These are phyloP conservation scores for Dothistroma septosporum DNA, from an alignment of 2,329 filamentous ascomycete genomes.

Conservation along the genomic window DNA sequence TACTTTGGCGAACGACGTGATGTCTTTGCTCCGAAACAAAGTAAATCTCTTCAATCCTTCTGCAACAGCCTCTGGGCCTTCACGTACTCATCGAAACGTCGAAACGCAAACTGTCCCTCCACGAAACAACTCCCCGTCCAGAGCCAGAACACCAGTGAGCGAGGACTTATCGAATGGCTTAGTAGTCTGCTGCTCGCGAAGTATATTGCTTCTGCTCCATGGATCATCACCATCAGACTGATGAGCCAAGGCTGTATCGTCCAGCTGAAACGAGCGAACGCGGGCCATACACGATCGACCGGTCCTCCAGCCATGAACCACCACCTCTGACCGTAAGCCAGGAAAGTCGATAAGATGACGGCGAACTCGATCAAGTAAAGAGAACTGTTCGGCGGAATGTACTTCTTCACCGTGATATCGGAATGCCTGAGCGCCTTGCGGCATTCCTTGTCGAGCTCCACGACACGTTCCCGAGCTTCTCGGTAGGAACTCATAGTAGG, in stretches of 20 bases:
- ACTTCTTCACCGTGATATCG: conserved; percentile 53
- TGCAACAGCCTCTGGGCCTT: conserved; percentile 38
- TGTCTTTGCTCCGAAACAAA: neutral
- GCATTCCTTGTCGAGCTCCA: conserved; percentile 65
- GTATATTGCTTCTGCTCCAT: conserved; percentile 58
- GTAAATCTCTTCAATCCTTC: conserved; percentile 34
- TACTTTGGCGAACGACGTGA: neutral
- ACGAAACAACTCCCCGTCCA: conserved; percentile 52
- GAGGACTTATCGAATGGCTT: conserved; percentile 49
- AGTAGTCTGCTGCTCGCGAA: conserved; percentile 46
- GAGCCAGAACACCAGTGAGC: conserved; percentile 49
- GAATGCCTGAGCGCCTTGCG: conserved; percentile 59
- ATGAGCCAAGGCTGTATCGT: conserved; percentile 59
- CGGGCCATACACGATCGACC: conserved; percentile 45
- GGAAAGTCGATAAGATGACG: conserved; percentile 53
- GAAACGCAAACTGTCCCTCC: conserved; percentile 50
- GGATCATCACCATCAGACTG: conserved; percentile 58
- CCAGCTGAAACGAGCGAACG: conserved; percentile 56
- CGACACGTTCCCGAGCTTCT: conserved; percentile 66
- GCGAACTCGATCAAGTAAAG: conserved; percentile 52
- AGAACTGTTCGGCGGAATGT: conserved; percentile 47
- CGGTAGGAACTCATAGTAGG: conserved; percentile 66
- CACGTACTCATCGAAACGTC: conserved; percentile 46
- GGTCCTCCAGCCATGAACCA: conserved; percentile 51
- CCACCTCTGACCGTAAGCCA: conserved; percentile 48